These are phyloP conservation scores for Volutella citrinella DNA, from an alignment of 2,329 filamentous ascomycete genomes.

Conservation along the genomic window DNA sequence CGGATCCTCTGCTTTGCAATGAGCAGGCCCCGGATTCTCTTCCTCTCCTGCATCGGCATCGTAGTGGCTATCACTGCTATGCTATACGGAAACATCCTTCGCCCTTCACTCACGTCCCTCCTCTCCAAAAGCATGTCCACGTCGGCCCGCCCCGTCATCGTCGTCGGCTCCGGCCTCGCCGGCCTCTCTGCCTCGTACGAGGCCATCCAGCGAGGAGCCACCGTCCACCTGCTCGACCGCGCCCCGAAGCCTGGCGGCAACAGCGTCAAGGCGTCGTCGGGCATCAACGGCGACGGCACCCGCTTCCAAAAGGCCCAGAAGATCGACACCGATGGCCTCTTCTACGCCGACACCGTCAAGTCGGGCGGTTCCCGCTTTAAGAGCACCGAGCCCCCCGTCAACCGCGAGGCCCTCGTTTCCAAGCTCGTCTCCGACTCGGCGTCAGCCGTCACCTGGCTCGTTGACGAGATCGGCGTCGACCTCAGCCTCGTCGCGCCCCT, in stretches of 20 bases:
- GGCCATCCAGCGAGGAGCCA: conserved; percentile 48
- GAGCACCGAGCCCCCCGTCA: conserved; percentile 16
- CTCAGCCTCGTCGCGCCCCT: conserved; percentile 55
- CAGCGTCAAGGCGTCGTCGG: conserved; percentile 64
- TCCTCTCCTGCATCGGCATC: conserved; percentile 26
- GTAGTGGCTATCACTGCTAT: conserved; percentile 27
- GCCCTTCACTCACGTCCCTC: conserved; percentile 17
- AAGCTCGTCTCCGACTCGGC: conserved; percentile 47
- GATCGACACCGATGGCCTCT: conserved; percentile 37
- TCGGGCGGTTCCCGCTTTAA: conserved; percentile 49
- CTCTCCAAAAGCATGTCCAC: conserved; percentile 25
- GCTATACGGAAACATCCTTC: conserved; percentile 24
- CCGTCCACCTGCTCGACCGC: conserved; percentile 58
- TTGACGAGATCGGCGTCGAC: conserved; percentile 55
- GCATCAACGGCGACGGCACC: conserved; percentile 62
- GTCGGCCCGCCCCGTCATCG: conserved; percentile 42
- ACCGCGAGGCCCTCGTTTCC: conserved; percentile 44
- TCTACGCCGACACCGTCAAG: conserved; percentile 53
- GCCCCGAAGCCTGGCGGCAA: conserved; percentile 60
- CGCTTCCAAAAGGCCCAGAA: conserved; percentile 46
- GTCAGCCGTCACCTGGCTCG: conserved; percentile 53
- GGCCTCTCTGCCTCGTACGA: conserved; percentile 58
- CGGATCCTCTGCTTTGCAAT: conserved; percentile 26
- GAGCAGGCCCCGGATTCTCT: conserved; percentile 24
- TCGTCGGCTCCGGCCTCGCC: conserved; percentile 64